Evolutionary conservation across 305 asterid species (phyloP), one percentile per base, ranked within the genome.

Genomic region (Petunia hybrid): DNA sequence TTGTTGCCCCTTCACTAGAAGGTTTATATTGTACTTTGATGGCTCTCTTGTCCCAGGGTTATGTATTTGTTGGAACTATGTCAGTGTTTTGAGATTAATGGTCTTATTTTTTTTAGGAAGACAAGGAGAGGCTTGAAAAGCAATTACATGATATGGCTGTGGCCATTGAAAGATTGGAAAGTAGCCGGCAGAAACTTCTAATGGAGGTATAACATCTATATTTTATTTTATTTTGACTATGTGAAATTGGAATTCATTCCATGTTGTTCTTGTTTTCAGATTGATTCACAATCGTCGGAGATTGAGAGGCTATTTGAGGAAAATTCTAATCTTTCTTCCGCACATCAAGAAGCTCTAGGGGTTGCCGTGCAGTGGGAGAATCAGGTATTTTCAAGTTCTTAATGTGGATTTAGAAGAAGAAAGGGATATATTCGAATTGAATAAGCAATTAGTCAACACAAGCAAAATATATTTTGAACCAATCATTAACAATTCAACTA

Each of bases 281-380:
- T 96, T 73, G 99, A 96, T 86, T 94, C 98, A 74, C 99, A 96
- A 80, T 96, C 99, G 81, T 88, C 98, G n/a, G 99, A 96, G 85
- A 92, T 96, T 82, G 99, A 96, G 92, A 90, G 87, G 83, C 90
- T 96, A 61, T 94, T 94, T 7, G 98, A 94, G 86, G 99, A 96
- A 86, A 96, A 91, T 83, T 90, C 97, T 70, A 86, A 84, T 81
- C 93, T 94, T 70, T 86, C 94, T 46, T 90, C 94, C 61, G 94
- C 97, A 82, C 90, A 91, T 90, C 95, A 94, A 81, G 98, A 96
- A 83, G 92, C 99, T 67, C 74, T 80, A 76, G 92, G 92, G 69
- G 83, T 90, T 80, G 94, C 88, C 16, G 92, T 87, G 10, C 90
- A 91, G 65, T 96, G 99, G 99, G 97, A 95, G 87, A 90, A 85